Conservation (phyloP, 139 green algal species). For the Edaphochlamys debaryana region DNA sequence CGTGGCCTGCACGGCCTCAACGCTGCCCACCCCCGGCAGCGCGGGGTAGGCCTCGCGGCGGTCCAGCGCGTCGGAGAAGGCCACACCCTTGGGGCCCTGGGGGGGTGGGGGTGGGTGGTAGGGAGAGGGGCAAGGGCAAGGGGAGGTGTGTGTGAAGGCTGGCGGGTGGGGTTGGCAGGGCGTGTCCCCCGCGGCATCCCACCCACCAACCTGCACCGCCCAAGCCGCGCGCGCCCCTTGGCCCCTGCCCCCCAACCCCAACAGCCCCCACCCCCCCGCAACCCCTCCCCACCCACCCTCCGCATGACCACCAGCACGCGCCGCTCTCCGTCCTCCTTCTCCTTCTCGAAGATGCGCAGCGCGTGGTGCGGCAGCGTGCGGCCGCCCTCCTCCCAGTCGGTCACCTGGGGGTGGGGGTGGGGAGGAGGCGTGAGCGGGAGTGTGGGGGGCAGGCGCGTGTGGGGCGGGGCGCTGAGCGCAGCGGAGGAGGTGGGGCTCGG, state of each 20-base stretch:
- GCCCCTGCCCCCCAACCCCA: no score
- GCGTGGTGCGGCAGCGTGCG: conserved; percentile 63
- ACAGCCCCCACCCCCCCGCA: no score
- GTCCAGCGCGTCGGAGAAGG: conserved; percentile 70
- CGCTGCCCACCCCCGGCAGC: conserved; percentile 55
- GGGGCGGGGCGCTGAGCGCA: no score
- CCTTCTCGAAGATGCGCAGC: conserved; percentile 75
- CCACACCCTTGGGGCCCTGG: conserved; percentile 67
- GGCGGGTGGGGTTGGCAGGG: neutral
- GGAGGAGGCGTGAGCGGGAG: no score
- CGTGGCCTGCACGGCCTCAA: conserved; percentile 56
- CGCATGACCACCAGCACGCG: conserved; percentile 67
- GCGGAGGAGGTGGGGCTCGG: no score
- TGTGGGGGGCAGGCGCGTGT: no score
- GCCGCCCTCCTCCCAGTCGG: conserved; percentile 77
- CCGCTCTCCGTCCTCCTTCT: conserved; percentile 67
- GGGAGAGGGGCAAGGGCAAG: neutral
- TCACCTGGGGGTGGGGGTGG: conserved; percentile 38
- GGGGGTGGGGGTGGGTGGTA: neutral
- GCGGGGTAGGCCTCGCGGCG: conserved; percentile 40
- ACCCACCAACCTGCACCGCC: no score
- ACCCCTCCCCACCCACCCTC: conserved; percentile 9
- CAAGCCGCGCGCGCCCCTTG: no score
- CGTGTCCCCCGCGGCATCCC: no score
- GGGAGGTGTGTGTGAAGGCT: neutral